A percentile compares a stretch with the other conserved stretches of the same genome.
phyloP scores from a whole-genome alignment of 2,329 filamentous ascomycete species.

The Apiospora arundinis region DNA sequence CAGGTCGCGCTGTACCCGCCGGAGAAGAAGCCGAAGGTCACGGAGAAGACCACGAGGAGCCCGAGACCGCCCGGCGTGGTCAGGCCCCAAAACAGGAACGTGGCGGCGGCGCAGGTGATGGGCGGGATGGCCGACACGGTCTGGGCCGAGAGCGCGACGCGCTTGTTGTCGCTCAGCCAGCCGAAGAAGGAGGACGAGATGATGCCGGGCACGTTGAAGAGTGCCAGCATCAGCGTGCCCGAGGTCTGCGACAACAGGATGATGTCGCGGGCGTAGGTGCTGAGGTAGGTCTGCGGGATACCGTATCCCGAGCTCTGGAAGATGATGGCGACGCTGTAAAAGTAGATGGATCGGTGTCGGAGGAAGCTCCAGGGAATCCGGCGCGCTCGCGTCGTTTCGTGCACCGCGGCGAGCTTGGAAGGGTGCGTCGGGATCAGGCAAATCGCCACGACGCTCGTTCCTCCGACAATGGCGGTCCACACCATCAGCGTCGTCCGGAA shows the following conservation, averaged over 20 bases:
- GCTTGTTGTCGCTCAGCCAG: background rate
- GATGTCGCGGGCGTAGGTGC: slow-evolving; percentile 54
- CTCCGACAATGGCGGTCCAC: slow-evolving; percentile 55
- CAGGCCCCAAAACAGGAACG: slow-evolving; percentile 68
- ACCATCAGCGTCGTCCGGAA: slow-evolving; percentile 59
- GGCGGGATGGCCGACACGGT: slow-evolving; percentile 64
- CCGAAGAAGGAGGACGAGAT: slow-evolving; percentile 45
- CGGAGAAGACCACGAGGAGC: slow-evolving; percentile 63
- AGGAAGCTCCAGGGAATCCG: slow-evolving; percentile 57
- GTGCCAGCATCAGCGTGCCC: slow-evolving; percentile 54
- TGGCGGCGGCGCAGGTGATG: slow-evolving; percentile 59
- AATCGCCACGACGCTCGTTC: slow-evolving; percentile 41
- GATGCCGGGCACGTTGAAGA: slow-evolving; percentile 67
- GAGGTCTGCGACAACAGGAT: background rate
- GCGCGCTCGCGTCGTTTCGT: slow-evolving; percentile 38
- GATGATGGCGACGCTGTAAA: slow-evolving; percentile 64
- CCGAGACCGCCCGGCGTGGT: slow-evolving; percentile 52
- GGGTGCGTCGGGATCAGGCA: slow-evolving; percentile 51
- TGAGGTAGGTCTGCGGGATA: slow-evolving; percentile 67
- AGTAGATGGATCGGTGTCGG: slow-evolving; percentile 58
- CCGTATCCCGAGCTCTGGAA: slow-evolving; percentile 68
- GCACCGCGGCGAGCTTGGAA: slow-evolving; percentile 52
- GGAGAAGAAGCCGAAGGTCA: slow-evolving; percentile 70
- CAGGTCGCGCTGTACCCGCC: slow-evolving; percentile 69
- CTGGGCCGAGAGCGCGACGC: slow-evolving; percentile 44